A percentile compares a stretch with the other conserved stretches of the same genome.
These are phyloP conservation scores for Xylaria hypoxylon DNA, from an alignment of 2,329 filamentous ascomycete species.

Conservation along the genomic window DNA sequence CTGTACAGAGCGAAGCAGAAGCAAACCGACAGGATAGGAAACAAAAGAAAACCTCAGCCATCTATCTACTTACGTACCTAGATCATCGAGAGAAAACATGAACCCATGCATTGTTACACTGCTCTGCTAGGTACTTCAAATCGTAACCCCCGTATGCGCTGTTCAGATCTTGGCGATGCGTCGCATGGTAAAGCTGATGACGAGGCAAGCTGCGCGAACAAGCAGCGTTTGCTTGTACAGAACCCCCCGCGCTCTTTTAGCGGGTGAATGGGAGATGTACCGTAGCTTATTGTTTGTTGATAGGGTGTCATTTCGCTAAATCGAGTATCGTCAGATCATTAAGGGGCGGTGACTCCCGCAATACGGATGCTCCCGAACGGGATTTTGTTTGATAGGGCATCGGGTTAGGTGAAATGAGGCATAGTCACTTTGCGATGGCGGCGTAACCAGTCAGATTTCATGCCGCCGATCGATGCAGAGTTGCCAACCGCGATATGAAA, in stretches of 20 bases:
- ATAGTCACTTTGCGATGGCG: slow-evolving; percentile 6
- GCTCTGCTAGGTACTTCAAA: slow-evolving; percentile 18
- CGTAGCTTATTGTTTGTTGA: slow-evolving; percentile 16
- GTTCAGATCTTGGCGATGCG: slow-evolving; percentile 32
- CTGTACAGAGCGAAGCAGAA: slow-evolving; percentile 16
- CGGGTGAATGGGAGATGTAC: slow-evolving; percentile 22
- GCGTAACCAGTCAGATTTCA: slow-evolving; percentile 15
- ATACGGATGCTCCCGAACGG: slow-evolving; percentile 33
- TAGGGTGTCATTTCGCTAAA: slow-evolving; percentile 9
- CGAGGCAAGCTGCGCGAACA: slow-evolving; percentile 28
- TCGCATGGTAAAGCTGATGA: slow-evolving; percentile 33
- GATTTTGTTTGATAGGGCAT: slow-evolving; percentile 25
- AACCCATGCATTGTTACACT: slow-evolving; percentile 30
- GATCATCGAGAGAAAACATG: slow-evolving; percentile 17
- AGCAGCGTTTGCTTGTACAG: slow-evolving; percentile 18
- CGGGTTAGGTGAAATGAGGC: slow-evolving; percentile 2
- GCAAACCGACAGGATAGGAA: slow-evolving; percentile 24
- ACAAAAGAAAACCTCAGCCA: slow-evolving; percentile 19
- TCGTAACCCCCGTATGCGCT: slow-evolving; percentile 18
- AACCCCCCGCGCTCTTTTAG: neutral
- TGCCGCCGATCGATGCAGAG: slow-evolving; percentile 10
- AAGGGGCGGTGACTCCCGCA: slow-evolving; percentile 32
- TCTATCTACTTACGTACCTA: neutral
- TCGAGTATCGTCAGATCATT: slow-evolving; percentile 22
- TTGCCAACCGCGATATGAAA: slow-evolving; percentile 3